Evolutionary conservation across 2,329 filamentous ascomycete genomes (phyloP), one percentile per base, ranked within the genome.

Genomic region (Sclerotinia glacialis): DNA sequence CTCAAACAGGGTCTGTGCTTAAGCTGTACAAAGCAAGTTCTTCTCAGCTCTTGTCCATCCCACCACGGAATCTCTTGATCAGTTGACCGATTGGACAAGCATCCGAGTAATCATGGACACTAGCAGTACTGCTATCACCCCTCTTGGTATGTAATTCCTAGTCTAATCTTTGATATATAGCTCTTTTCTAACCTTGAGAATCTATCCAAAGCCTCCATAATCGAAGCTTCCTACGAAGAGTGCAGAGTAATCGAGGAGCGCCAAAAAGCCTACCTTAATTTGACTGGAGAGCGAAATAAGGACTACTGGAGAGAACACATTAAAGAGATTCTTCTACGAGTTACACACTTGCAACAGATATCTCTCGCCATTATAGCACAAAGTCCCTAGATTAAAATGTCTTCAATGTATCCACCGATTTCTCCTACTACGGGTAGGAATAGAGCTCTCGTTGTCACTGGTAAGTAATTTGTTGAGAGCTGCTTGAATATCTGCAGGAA

Each of bases 401-500:
- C 58, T 60, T 37, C 58, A 21, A 44, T 55, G 5, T 42, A 23
- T 46, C 26, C 53, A 49, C 67, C 67, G n/a, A 56, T 28, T 34
- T 68, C 65, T 53, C 67, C 65, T 49, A 63, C 64, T 31, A 34
- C 23, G 37, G 34, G 71, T 53, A 54, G 62, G 21, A 74, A 71
- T 58, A 74, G 71, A 65, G 47, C 26, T 52, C 47, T 69, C 28
- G 42, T 72, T 47, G 68, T 72, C 23, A 64, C 61, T 54, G 71
- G 71, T 72, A 68, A 56, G 59, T 56, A 4, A 11, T 23, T 31
- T 21, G 54, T n/a, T 47, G 7, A 55, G 7, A 21, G 6, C 31
- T 26, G 26, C n/a, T 40, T 3, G 18, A 58, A 44, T 11, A 44
- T 23, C 6, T 53, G 12, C n/a, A 1, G 31, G 42, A 16, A 37